Evolutionary conservation across 257 asterid species (phyloP), one percentile per base, ranked within the genome.

Genomic region (Ophiorrhiza pumila): DNA sequence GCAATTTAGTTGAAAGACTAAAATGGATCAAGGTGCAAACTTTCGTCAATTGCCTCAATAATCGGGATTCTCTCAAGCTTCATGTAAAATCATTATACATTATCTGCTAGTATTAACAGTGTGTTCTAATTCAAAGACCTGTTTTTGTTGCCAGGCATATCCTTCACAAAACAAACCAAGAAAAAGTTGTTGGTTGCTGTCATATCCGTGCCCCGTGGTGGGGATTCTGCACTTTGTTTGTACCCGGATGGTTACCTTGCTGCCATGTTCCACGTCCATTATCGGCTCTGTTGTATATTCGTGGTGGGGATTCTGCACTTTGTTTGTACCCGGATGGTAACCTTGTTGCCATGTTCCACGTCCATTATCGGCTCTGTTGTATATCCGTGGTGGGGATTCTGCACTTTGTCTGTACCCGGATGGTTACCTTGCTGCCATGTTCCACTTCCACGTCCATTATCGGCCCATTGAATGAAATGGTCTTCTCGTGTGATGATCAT

Each of bases 391-490:
- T n/a, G n/a, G n/a, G n/a, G n/a, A n/a, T n/a, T n/a, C n/a, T n/a
- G n/a, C n/a, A n/a, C n/a, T n/a, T n/a, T n/a, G n/a, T n/a, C n/a
- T n/a, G n/a, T n/a, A n/a, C n/a, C n/a, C n/a, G n/a, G n/a, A 69
- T 29, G 80, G 52, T 25, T 52, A 52, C n/a, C 43, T 50, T 34
- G 34, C 66, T 34, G 52, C 63, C 25, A 66, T 52, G 17, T 69
- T 75, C 65, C 76, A 25, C 82, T 2, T 63, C 63, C 32, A 39
- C 65, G 25, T 69, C 58, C 53, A 67, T 84, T 49, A 65, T 59
- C 59, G 87, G 89, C 17, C 86, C 91, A 4, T 34, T 87, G 65
- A 72, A 87, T 72, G 89, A 88, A 23, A 35, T 87, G 23, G 76
- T 84, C 61, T 76, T 82, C 18, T 67, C 76, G 23, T 79, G 73